These are phyloP conservation scores for Aspergillus transmontanensis DNA, from an alignment of 2,329 filamentous ascomycete species.

Conservation along the genomic window DNA sequence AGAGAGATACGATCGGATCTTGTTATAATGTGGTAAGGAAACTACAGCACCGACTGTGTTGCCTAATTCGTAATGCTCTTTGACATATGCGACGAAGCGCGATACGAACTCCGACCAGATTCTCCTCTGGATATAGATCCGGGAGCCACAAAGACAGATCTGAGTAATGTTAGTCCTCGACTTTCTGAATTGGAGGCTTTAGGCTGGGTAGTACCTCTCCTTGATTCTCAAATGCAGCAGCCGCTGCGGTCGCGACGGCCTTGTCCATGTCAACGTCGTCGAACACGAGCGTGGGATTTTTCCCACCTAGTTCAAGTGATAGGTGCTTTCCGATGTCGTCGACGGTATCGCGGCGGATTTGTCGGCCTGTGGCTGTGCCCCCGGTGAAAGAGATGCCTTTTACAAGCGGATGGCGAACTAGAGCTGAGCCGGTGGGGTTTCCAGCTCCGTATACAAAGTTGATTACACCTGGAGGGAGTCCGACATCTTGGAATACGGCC, in stretches of 20 bases:
- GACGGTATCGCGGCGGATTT: conserved; percentile 22
- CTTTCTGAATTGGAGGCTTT: neutral
- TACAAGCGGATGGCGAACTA: conserved; percentile 18
- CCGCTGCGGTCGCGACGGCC: conserved; percentile 18
- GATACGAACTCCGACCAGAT: conserved; percentile 64
- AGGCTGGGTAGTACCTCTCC: conserved; percentile 6
- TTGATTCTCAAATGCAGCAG: conserved; percentile 22
- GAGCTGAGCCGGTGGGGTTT: conserved; percentile 14
- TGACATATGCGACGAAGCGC: conserved; percentile 55
- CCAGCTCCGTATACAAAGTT: conserved; percentile 21
- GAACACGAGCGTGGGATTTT: conserved; percentile 23
- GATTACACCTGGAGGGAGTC: conserved; percentile 19
- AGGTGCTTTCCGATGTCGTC: conserved; percentile 26
- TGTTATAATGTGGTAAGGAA: conserved; percentile 41
- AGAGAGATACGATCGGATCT: conserved; percentile 58
- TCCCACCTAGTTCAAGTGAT: conserved; percentile 23
- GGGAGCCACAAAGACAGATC: conserved; percentile 62
- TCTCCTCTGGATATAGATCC: conserved; percentile 64
- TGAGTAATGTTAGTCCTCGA: neutral
- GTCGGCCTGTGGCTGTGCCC: conserved; percentile 18
- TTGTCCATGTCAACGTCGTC: conserved; percentile 20
- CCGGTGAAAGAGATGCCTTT: conserved; percentile 24
- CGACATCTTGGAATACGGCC: conserved; percentile 18
- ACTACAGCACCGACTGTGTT: conserved; percentile 52
- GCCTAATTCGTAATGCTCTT: conserved; percentile 61